Percentiles rank a stretch among this genome's conserved stretches.
These are phyloP conservation scores for Mycena citricolor DNA, from an alignment of 1,284 basidiomycete species.

Conservation along the genomic window DNA sequence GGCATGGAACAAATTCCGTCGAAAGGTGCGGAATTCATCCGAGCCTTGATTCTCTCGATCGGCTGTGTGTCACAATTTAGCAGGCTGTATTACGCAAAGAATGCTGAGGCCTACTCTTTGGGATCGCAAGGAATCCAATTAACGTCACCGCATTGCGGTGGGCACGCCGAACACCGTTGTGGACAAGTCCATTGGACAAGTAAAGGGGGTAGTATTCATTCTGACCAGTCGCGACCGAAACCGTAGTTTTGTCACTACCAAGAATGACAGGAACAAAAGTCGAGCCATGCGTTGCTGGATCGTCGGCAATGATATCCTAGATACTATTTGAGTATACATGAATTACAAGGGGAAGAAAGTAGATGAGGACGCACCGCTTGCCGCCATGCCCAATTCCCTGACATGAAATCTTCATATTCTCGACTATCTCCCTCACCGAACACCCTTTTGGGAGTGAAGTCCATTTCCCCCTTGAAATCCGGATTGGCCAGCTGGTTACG, in stretches of 20 bases:
- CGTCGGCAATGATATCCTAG: slow-evolving; percentile 17
- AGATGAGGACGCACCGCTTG: slow-evolving; percentile 22
- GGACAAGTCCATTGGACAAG: slow-evolving; percentile 31
- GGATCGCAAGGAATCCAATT: slow-evolving; percentile 35
- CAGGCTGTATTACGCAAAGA: not conserved
- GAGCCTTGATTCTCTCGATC: slow-evolving; percentile 3
- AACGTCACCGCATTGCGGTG: slow-evolving; percentile 29
- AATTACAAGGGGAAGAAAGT: not conserved
- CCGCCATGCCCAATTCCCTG: slow-evolving; percentile 36
- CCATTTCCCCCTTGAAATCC: slow-evolving; percentile 29
- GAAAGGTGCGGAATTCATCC: slow-evolving; percentile 21
- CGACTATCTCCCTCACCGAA: slow-evolving; percentile 17
- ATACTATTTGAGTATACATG: not conserved
- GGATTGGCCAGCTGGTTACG: slow-evolving; percentile 31
- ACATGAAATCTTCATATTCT: slow-evolving; percentile 35
- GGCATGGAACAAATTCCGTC: slow-evolving; percentile 21
- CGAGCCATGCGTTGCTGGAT: slow-evolving; percentile 6
- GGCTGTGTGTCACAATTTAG: not conserved
- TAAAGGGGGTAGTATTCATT: slow-evolving; percentile 36
- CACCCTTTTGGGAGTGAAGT: slow-evolving; percentile 30
- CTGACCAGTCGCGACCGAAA: slow-evolving; percentile 38
- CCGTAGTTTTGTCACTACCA: slow-evolving; percentile 38
- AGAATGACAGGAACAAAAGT: slow-evolving; percentile 26
- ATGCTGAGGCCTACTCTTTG: slow-evolving; percentile 33
- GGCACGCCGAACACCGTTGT: slow-evolving; percentile 30